Evolutionary conservation across 148 eudicot genomes (phyloP).

Genomic region (Chenopodium formosanum): DNA sequence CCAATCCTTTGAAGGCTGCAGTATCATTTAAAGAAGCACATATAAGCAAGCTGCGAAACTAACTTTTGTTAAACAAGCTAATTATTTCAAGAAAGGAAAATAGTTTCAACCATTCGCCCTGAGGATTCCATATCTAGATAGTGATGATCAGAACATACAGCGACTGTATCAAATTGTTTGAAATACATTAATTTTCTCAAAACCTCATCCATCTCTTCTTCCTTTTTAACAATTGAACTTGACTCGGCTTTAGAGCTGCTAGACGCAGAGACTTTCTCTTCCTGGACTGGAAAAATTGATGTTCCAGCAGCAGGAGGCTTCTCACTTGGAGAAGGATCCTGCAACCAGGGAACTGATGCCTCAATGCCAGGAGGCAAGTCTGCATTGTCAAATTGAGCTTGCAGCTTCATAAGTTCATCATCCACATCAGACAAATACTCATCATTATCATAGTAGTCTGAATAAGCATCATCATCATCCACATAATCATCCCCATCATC

Average conservation of each 20-base stretch:
- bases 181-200: constrained; percentile 52
- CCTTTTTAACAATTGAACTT: constrained; percentile 36
- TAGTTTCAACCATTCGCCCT: constrained; percentile 35
- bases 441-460: constrained; percentile 37
- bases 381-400: constrained; percentile 77
- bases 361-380: constrained; percentile 93
- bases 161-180: constrained; percentile 66
- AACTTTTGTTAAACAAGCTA: not conserved
- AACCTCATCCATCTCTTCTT: constrained; percentile 51
- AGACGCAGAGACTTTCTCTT: constrained; percentile 24
- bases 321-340: constrained; percentile 38
- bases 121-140: constrained; percentile 28
- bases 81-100: not conserved
- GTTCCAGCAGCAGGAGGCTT: constrained; percentile 19
- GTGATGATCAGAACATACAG: constrained; percentile 70
- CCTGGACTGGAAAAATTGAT: constrained; percentile 20
- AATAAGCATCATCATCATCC: constrained; percentile 37
- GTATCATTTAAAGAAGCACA: constrained; percentile 21
- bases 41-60: not conserved
- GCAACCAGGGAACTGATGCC: constrained; percentile 70
- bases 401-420: constrained; percentile 51
- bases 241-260: constrained; percentile 49
- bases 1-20: constrained; percentile 63
- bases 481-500: constrained; percentile 39
- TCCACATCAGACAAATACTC: constrained; percentile 29